Base-by-base conservation (phyloP, 2,329 filamentous ascomycete species). In the Pseudocercospora pini-densiflorae region DNA sequence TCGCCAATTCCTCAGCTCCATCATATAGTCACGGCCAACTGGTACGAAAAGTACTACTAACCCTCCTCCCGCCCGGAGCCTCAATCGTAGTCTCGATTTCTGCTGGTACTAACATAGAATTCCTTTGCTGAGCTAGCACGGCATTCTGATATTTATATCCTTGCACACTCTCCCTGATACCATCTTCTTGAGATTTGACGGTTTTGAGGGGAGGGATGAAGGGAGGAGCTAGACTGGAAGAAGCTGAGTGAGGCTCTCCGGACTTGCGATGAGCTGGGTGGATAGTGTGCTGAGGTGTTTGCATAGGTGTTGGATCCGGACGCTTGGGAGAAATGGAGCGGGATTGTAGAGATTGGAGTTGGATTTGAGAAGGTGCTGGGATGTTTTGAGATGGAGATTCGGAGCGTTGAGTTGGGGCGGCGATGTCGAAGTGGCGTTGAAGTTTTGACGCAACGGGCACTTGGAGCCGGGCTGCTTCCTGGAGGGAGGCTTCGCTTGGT, bases 1-100 rank as follows among this genome's bases (percentile, higher is more conserved):
- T 27, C 4, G 6, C 24, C 51, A 33, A 10, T 36, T 12, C n/a
- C n/a, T n/a, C 24, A 7, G n/a, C 47, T 53, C 47, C 47, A 53
- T n/a, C 51, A 55, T 55, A 40, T 43, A 58, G 55, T 43, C 33
- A 58, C 55, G 55, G 55, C 55, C 55, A 58, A 58, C 29, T 36
- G 2, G 29, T 43, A 1, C 55, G 55, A 58, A 58, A 58, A 23
- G 55, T 58, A 43, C 31, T 58, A 58, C 55, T 58, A 9, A 58
- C 55, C 7, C 55, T 36, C 55, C 55, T 58, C 6, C 55, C 55
- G 4, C 55, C 31, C 0, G 55, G 55, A 36, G 31, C 55, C 5
- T 58, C 55, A 24, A 58, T 58, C n/a, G 55, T 58, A 36, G 55
- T 58, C 31, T 58, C 55, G 7, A 58, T 58, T 43, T 58, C 29